A percentile compares a stretch with the other conserved stretches of the same genome.
Evolutionary conservation across 495 filamentous ascomycete species (phyloP).

Genomic region (Immersiella caudata): DNA sequence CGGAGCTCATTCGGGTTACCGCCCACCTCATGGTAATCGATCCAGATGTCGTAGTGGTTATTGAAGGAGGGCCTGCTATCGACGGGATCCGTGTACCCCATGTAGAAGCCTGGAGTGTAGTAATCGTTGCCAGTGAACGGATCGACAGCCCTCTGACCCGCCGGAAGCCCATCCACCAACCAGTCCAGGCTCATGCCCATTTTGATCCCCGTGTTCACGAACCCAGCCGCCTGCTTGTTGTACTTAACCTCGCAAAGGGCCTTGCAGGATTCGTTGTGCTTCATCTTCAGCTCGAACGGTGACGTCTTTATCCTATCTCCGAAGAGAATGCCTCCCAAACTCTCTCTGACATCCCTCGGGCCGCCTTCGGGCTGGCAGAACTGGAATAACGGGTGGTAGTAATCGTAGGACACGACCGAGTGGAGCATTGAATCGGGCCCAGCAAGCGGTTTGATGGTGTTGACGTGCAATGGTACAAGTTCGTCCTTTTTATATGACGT

Average conservation of each 20-base stretch:
- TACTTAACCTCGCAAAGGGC: constrained; percentile 70
- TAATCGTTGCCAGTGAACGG: constrained; percentile 71
- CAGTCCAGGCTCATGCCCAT: constrained; percentile 91
- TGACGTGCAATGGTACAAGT: constrained; percentile 86
- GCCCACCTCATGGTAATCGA: constrained; percentile 85
- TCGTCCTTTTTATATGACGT: constrained; percentile 79
- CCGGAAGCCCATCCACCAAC: constrained; percentile 91
- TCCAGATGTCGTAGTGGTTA: constrained; percentile 92
- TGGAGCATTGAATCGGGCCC: constrained; percentile 76
- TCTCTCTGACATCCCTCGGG: constrained; percentile 76
- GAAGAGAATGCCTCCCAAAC: constrained; percentile 92
- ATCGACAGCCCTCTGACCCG: constrained; percentile 76
- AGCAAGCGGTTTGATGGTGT: constrained; percentile 84
- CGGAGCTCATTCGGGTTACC: constrained; percentile 63
- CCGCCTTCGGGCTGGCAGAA: constrained; percentile 82
- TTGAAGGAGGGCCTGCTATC: constrained; percentile 65
- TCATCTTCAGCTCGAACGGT: constrained; percentile 85
- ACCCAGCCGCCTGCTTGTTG: constrained; percentile 67
- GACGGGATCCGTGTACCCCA: constrained; percentile 61
- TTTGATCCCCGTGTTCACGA: constrained; percentile 78
- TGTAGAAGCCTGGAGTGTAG: constrained; percentile 84
- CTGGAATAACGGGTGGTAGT: constrained; percentile 84
- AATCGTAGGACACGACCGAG: constrained; percentile 93
- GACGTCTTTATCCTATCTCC: constrained; percentile 94
- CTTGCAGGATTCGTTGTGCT: constrained; percentile 82